These are phyloP conservation scores for Aureobasidium namibiae DNA, from an alignment of 2,329 filamentous ascomycete genomes.

Conservation along the genomic window DNA sequence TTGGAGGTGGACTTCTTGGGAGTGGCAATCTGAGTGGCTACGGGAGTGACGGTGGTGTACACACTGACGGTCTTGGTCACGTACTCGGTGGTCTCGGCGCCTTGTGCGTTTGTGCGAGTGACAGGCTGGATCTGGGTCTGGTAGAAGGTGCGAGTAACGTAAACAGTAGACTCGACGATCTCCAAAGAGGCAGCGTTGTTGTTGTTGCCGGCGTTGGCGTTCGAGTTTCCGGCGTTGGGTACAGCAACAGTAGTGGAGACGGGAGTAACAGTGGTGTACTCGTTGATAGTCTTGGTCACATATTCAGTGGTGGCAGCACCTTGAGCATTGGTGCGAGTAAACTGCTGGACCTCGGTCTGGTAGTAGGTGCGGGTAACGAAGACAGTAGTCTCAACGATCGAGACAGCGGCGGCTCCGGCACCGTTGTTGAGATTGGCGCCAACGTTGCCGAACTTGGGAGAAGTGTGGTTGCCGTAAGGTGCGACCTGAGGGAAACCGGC, in stretches of 20 bases:
- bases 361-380: conserved; percentile 1
- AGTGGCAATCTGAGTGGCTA: neutral
- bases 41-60: conserved; percentile 6
- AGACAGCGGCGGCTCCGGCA: neutral
- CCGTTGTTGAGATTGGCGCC: neutral
- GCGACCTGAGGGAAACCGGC: conserved; percentile 1
- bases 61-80: neutral
- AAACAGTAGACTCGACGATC: neutral
- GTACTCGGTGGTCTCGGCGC: conserved; percentile 1
- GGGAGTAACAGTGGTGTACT: conserved; percentile 5
- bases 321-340: conserved; percentile 4
- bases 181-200: neutral
- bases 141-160: neutral
- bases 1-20: neutral
- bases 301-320: conserved; percentile 2
- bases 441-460: neutral
- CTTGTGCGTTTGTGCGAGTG: neutral
- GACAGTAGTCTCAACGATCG: neutral
- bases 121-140: neutral
- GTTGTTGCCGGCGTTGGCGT: neutral
- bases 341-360: neutral
- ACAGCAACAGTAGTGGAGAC: neutral
- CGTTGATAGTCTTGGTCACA: conserved; percentile 4
- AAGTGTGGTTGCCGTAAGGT: conserved; percentile 2
- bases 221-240: neutral